Evolutionary conservation across 2,329 filamentous ascomycete species (phyloP), one percentile per base, ranked within the genome.

Genomic region (Xylariales sp.): DNA sequence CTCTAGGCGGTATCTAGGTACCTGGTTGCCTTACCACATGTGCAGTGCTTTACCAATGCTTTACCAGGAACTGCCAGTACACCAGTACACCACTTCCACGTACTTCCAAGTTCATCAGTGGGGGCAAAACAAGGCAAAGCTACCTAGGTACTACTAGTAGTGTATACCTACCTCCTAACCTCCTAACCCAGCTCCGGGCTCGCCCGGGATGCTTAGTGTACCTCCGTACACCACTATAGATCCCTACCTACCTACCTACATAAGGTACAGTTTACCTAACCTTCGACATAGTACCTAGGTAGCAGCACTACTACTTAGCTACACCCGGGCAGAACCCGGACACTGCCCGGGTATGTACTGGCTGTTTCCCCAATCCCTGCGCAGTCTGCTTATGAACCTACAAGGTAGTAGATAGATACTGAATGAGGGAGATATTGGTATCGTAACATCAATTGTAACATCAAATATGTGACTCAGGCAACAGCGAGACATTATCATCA

Each of bases 391-490:
- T 23, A 23, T 55, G 18, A 34, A 36, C 36, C 53, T 43, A 36
- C 36, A 55, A 50, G n/a, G 23, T 50, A 49, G 46, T 23, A 23
- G 23, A 23, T 23, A 23, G 23, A 23, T 23, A 23, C 23, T 23
- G 23, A 23, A 2, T 23, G 23, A 23, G 23, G 23, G 23, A 23
- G 23, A 23, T 23, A 23, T 23, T 23, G 23, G 23, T 23, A 23
- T 23, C 23, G 23, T 23, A 23, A 50, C 28, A 16, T 8, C 12
- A 7, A 56, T 30, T 57, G 41, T 58, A 46, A 49, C 56, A 65
- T 49, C 54, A 23, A 55, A 36, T 39, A 34, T 64, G 58, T 68
- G 66, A 68, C 66, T 68, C 66, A 68, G 57, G 56, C 52, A 68
- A 30, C 61, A 62, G 57, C 63, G 53, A 34, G 56, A 41, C 49